Base-by-base conservation (phyloP, 306 rosid genomes). In the Castanea sativa region DNA sequence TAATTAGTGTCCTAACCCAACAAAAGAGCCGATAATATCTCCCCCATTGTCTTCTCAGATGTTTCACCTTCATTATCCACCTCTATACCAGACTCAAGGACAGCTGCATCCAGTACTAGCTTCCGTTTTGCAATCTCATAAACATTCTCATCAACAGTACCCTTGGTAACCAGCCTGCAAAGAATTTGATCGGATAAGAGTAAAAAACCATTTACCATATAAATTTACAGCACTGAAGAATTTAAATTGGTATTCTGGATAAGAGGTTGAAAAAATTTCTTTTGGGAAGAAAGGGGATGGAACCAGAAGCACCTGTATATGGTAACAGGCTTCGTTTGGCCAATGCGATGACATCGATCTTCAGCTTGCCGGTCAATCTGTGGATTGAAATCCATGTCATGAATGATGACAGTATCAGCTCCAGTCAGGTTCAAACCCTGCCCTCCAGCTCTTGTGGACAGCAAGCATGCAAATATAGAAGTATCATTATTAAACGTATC, bases 351-450 rank as follows among this genome's bases (percentile, higher is more conserved):
- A 77, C 99, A 95, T 4, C 98, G 94, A 78, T 95, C 99, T 81
- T 95, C 99, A 8, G 98, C 99, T 84, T 95, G 99, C 21, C 94
- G 90, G 59, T 95, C 99, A 73, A 91, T 95, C 83, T 95, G 97
- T 55, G 97, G 99, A 77, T 95, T 92, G 90, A 95, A 95, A 90
- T 91, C 99, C 99, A 95, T 92, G 86, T 95, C 99, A 43, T 95
- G 99, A 75, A 95, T 95, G 58, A 92, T 91, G 72, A 95, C 99
- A 0, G 98, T 92, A 73, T 95, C 98, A 65, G 98, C 98, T 75
- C 97, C 98, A 20, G 90, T 89, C 83, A 91, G 82, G 92, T 95
- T 92, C 88, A 95, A 86, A 63, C 99, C 99, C 78, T 95, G 98
- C 59, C 98, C 99, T 80, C 99, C 98, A 29, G 99, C 99, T 88